phyloP scores from a whole-genome alignment of 768 basidiomycete genomes.

The Pleurotus citrinopileatus region DNA sequence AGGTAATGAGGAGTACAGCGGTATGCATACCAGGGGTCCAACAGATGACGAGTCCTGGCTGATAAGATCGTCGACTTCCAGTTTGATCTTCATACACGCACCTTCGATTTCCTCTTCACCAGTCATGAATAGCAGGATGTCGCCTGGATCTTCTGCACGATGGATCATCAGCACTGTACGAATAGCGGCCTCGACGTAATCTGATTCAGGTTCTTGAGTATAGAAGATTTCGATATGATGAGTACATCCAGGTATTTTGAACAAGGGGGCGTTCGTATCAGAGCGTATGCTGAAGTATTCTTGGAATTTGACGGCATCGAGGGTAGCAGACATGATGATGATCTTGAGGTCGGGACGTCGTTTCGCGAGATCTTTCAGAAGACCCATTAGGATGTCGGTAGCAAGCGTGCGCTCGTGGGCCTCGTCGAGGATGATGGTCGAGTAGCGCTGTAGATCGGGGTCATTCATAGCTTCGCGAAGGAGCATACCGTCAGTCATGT shows the following conservation, averaged over 20 bases:
- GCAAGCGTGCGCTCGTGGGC: slow-evolving; percentile 97
- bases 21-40: slow-evolving; percentile 87
- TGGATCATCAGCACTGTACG: slow-evolving; percentile 97
- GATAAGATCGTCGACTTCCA: slow-evolving; percentile 82
- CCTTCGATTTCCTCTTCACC: slow-evolving; percentile 99
- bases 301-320: slow-evolving; percentile 95
- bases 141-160: slow-evolving; percentile 89
- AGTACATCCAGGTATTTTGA: slow-evolving; percentile 90
- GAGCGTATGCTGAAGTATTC: slow-evolving; percentile 75
- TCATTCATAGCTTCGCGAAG: slow-evolving; percentile 99
- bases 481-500: slow-evolving; percentile 99
- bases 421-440: slow-evolving; percentile 97
- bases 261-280: slow-evolving; percentile 53
- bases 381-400: slow-evolving; percentile 97
- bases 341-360: slow-evolving; percentile 88
- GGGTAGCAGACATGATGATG: slow-evolving; percentile 97
- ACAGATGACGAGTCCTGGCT: slow-evolving; percentile 70
- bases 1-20: slow-evolving; percentile 92
- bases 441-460: slow-evolving; percentile 82
- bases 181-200: slow-evolving; percentile 97
- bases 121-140: slow-evolving; percentile 92
- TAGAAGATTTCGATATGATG: slow-evolving; percentile 97
- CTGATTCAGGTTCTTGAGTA: slow-evolving; percentile 87
- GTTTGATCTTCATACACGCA: slow-evolving; percentile 87
- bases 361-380: slow-evolving; percentile 82